Percentiles rank a stretch among this genome's conserved stretches.
Conservation (phyloP, 2,329 filamentous ascomycete species). For the Verticillium nubilum region DNA sequence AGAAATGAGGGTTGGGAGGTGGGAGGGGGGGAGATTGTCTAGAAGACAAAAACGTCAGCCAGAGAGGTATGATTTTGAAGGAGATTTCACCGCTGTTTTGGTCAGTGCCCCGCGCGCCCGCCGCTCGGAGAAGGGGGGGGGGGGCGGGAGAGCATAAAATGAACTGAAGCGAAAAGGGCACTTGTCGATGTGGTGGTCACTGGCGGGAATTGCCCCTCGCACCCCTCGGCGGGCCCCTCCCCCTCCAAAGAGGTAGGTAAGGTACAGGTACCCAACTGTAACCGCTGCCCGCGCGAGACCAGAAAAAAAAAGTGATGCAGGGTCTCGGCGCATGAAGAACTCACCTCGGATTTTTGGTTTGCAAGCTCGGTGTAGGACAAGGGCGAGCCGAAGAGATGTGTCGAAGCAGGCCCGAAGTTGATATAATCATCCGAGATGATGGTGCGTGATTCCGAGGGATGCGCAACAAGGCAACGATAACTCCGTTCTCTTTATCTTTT, state of each 20-base stretch:
- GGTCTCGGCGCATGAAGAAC: neutral
- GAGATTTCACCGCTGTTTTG: conserved; percentile 14
- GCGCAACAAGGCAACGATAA: neutral
- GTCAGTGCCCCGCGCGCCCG: neutral
- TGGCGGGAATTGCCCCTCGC: neutral
- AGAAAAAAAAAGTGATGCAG: neutral
- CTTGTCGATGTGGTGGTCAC: neutral
- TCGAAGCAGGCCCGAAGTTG: neutral
- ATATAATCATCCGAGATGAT: neutral
- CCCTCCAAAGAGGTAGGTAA: neutral
- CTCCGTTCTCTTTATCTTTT: neutral
- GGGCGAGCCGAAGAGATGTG: neutral
- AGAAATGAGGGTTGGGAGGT: neutral
- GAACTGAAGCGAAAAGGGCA: neutral
- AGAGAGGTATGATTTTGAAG: conserved; percentile 3
- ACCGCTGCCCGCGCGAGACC: neutral
- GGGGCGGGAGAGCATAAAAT: neutral
- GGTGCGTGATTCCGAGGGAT: neutral
- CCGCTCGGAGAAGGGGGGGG: neutral
- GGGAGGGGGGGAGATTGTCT: neutral
- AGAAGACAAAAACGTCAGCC: conserved; percentile 1
- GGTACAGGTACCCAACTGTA: neutral
- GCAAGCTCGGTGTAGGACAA: neutral
- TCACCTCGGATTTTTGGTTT: neutral
- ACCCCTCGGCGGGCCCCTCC: neutral